Evolutionary conservation across 306 rosid genomes (phyloP), one percentile per base, ranked within the genome.

Genomic region (Cicer chorassanicum): DNA sequence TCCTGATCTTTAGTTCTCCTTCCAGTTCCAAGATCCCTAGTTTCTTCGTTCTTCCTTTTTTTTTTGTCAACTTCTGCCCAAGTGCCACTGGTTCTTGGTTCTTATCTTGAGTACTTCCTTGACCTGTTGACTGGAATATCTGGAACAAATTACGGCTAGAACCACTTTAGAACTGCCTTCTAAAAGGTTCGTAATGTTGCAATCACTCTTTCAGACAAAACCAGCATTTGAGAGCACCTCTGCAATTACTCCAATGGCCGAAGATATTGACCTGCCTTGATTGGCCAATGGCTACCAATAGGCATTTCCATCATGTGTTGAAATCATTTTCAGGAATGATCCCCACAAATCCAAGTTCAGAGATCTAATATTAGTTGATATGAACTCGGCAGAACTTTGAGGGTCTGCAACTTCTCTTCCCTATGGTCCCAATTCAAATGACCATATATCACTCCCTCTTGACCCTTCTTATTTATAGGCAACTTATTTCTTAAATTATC

Each of bases 1-100:
- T 51, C 24, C 24, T 51, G 18, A 7, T 51, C 57, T 51, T 8
- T 15, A 21, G 57, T 51, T 51, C 24, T 51, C 18, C 21, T 2
- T 51, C 57, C 57, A 51, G 57, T 51, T 51, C 24, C 57, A 51
- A 7, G 8, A 14, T 51, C 57, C 57, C 57, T 15, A 51, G 57
- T 7, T 51, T 16, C 18, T 21, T 16, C 11, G 1, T 6, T 51
- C 11, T 51, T 51, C 9, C 56, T 50, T 50, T 50, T 50, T 9
- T 50, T 14, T 14, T 7, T 29, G 36, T 29, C 18, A 15, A 6
- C 56, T 50, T 50, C 19, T 29, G 36, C 36, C 5, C 36, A 29
- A 29, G 36, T 29, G 36, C 36, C 36, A 3, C 59, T 2, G 10
- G 12, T 18, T 54, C 36, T 18, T 54, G 29, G 61, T 16, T 18